Evolutionary conservation across 2,329 filamentous ascomycete species (phyloP).

Genomic region (Chrysoporthe puriensis): DNA sequence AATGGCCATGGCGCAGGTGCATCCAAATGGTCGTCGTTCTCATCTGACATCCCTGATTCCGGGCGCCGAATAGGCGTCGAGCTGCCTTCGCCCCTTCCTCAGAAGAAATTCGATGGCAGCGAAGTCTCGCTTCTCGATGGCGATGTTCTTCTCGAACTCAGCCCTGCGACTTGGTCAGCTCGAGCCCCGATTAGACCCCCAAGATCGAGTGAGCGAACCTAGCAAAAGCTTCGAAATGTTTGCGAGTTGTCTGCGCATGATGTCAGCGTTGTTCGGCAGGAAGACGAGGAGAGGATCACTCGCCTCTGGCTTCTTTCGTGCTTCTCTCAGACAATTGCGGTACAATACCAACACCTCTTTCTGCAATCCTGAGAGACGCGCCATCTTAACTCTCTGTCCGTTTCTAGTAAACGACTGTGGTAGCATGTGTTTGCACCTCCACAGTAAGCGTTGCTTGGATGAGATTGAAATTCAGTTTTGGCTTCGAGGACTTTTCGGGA

Average conservation of each 20-base stretch:
- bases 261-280: not conserved
- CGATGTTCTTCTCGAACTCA: conserved; percentile 75
- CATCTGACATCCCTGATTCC: conserved; percentile 76
- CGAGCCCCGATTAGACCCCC: conserved; percentile 11
- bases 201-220: conserved; percentile 51
- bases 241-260: conserved; percentile 52
- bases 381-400: conserved; percentile 29
- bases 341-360: conserved; percentile 86
- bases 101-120: conserved; percentile 82
- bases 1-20: conserved; percentile 22
- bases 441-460: not conserved
- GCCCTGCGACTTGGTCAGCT: conserved; percentile 48
- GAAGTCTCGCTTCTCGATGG: conserved; percentile 82
- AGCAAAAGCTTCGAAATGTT: conserved; percentile 66
- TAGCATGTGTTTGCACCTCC: not conserved
- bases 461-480: not conserved
- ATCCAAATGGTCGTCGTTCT: conserved; percentile 25
- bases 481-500: not conserved
- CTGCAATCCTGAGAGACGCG: conserved; percentile 83
- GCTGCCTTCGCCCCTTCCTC: conserved; percentile 77
- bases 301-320: conserved; percentile 78
- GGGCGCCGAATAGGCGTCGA: conserved; percentile 79
- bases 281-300: conserved; percentile 11
- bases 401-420: not conserved
- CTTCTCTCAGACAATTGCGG: conserved; percentile 80